Evolutionary conservation across 345 rosid species (phyloP).

Genomic region (Syzygium aromaticum): DNA sequence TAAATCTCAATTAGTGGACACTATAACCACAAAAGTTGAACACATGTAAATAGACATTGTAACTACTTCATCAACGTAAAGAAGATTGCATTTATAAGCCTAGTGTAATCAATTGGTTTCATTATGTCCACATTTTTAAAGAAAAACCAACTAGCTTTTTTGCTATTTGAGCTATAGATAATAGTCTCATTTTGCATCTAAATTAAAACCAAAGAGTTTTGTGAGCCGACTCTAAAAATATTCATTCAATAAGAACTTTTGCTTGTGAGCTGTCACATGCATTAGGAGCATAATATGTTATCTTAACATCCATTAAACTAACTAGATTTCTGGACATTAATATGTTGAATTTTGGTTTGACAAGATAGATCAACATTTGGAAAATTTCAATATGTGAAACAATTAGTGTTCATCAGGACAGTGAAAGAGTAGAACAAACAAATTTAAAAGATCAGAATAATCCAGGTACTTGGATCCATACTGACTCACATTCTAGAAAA

Average conservation of each 20-base stretch:
- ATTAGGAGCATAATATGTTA: too few species aligned
- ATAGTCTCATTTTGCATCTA: neutral
- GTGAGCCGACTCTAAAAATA: too few species aligned
- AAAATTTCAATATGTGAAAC: neutral
- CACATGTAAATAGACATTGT: neutral
- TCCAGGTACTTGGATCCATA: too few species aligned
- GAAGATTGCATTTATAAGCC: neutral
- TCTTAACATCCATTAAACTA: neutral
- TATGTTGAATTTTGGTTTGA: neutral
- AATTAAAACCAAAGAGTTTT: neutral
- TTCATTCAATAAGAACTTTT: too few species aligned
- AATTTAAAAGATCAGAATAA: too few species aligned
- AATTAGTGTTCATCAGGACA: too few species aligned
- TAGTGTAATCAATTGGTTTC: too few species aligned
- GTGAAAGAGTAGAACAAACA: too few species aligned
- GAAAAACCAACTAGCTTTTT: neutral
- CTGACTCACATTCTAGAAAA: constrained; percentile 4
- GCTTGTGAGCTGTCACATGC: too few species aligned
- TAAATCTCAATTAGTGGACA: neutral
- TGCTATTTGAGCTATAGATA: neutral
- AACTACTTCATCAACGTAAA: neutral
- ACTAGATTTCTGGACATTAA: neutral
- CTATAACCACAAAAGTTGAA: neutral
- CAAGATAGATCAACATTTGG: neutral
- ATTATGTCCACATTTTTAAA: neutral